Evolutionary conservation across 768 basidiomycete genomes (phyloP).

Genomic region (Daedalea quercina): DNA sequence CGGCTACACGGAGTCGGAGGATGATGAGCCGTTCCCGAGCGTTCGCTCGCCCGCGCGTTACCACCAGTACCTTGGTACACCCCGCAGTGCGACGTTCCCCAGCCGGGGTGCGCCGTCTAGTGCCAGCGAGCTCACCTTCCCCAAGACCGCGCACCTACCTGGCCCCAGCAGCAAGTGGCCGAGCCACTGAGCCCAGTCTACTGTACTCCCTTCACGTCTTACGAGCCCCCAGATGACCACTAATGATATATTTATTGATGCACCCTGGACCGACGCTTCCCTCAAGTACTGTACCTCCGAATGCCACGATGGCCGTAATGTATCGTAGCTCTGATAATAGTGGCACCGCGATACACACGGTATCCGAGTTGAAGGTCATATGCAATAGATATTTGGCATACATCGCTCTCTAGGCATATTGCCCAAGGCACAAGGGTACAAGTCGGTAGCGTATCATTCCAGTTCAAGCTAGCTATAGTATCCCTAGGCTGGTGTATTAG

Average conservation of each 20-base stretch:
- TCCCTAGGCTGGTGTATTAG: too few species aligned
- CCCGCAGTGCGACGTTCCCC: constrained; percentile 1
- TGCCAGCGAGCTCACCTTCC: not conserved
- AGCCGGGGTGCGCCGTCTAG: not conserved
- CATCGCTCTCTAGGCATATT: too few species aligned
- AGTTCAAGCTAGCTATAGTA: too few species aligned
- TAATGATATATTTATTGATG: not conserved
- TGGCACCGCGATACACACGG: too few species aligned
- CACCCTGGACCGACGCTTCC: too few species aligned
- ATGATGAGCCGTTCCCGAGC: not conserved
- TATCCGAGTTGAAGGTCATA: too few species aligned
- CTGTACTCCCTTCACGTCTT: not conserved
- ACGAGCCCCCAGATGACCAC: not conserved
- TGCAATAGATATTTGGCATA: too few species aligned
- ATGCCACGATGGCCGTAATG: too few species aligned
- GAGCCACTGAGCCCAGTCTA: not conserved
- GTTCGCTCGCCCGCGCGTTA: not conserved
- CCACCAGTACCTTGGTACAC: not conserved
- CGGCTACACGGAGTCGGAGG: constrained; percentile 1
- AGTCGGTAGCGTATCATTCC: too few species aligned
- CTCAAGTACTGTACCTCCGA: too few species aligned
- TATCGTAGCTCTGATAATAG: too few species aligned
- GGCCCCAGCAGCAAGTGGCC: not conserved
- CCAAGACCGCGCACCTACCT: not conserved
- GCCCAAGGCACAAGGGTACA: too few species aligned